A percentile compares a stretch with the other conserved stretches of the same genome.
Conservation (phyloP, 2,329 filamentous ascomycete species). For the Colletotrichum lentis region DNA sequence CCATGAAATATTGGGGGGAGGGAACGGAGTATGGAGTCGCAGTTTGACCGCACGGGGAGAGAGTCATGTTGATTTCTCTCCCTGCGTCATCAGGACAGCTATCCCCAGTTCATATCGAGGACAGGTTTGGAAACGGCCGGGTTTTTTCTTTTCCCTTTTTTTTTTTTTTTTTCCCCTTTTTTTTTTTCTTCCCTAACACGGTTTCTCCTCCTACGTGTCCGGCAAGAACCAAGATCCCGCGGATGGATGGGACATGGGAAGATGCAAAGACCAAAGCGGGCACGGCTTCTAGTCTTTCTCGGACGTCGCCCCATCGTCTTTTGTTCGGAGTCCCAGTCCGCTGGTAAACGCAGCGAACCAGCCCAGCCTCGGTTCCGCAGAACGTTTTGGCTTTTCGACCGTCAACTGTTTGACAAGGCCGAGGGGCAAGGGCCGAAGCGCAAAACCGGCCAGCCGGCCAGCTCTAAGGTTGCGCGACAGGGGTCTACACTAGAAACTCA, state of each 20-base stretch:
- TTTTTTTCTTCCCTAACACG: not conserved
- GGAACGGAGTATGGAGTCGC: not conserved
- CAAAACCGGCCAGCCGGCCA: not conserved
- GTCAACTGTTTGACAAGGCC: not conserved
- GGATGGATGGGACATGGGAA: not conserved
- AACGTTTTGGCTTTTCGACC: slow-evolving; percentile 11
- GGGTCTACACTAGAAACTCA: not conserved
- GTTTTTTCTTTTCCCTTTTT: not conserved
- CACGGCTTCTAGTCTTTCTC: too few species aligned
- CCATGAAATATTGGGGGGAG: not conserved
- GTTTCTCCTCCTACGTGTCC: not conserved
- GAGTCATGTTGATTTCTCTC: slow-evolving; percentile 30
- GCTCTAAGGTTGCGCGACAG: not conserved
- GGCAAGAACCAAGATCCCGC: not conserved
- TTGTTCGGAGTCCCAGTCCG: slow-evolving; percentile 1
- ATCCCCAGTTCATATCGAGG: slow-evolving; percentile 9
- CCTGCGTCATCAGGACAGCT: slow-evolving; percentile 21
- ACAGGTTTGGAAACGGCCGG: not conserved
- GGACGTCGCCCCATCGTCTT: not conserved
- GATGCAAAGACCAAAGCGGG: not conserved
- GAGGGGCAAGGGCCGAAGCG: slow-evolving; percentile 12
- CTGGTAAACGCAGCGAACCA: too few species aligned
- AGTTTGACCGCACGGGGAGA: slow-evolving; percentile 24
- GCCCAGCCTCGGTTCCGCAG: not conserved
- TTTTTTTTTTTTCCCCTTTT: too few species aligned